phyloP scores from a whole-genome alignment of 1,284 basidiomycete species.

The Leccinum fuscescens region DNA sequence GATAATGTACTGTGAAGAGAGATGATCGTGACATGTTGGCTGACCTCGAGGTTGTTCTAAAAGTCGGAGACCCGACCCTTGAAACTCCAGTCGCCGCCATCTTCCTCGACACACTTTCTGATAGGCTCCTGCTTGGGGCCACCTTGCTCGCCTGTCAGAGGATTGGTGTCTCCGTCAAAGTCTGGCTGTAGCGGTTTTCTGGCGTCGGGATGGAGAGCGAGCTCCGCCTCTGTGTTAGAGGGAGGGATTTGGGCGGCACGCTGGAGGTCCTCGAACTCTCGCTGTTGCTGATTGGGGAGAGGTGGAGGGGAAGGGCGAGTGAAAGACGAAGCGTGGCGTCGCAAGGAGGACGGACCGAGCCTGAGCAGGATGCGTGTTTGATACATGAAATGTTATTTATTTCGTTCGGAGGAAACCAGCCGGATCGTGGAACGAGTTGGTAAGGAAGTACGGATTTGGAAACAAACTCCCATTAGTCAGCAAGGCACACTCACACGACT shows the following conservation, averaged over 20 bases:
- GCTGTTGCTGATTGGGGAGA: slow-evolving; percentile 67
- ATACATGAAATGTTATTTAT: background rate
- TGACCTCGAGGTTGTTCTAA: slow-evolving; percentile 36
- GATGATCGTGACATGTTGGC: background rate
- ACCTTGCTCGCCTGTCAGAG: slow-evolving; percentile 69
- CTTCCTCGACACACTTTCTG: slow-evolving; percentile 48
- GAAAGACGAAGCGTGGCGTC: slow-evolving; percentile 33
- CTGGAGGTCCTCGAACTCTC: slow-evolving; percentile 74
- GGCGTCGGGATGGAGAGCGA: slow-evolving; percentile 66
- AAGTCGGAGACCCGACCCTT: slow-evolving; percentile 82
- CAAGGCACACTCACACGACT: slow-evolving; percentile 8
- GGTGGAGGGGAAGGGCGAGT: slow-evolving; percentile 65
- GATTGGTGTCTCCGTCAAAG: slow-evolving; percentile 74
- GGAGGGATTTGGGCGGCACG: slow-evolving; percentile 46
- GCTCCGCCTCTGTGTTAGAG: slow-evolving; percentile 37
- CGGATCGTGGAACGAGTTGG: background rate
- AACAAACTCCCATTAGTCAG: background rate
- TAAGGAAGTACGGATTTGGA: background rate
- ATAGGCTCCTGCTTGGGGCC: slow-evolving; percentile 79
- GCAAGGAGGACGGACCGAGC: slow-evolving; percentile 1
- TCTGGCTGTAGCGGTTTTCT: slow-evolving; percentile 55
- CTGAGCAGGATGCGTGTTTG: background rate
- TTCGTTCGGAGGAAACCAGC: background rate
- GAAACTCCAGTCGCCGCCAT: slow-evolving; percentile 79
- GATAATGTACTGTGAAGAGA: slow-evolving; percentile 7